Conservation (phyloP, 2,329 filamentous ascomycete genomes). For the Alternaria consortialis region DNA sequence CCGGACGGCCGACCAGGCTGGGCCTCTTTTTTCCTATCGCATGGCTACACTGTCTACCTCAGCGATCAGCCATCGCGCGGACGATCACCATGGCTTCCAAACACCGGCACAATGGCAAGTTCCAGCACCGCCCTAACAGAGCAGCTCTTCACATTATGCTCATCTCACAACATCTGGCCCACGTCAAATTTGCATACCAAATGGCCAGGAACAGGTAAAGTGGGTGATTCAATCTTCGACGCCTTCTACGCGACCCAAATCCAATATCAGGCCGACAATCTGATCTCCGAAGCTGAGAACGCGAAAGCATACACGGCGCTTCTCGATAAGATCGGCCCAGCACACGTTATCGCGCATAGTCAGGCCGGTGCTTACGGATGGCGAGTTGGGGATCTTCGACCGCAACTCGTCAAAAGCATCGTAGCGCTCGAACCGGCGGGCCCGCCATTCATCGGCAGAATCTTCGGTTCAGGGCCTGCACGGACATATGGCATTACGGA, state of each 20-base stretch:
- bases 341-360: slow-evolving; percentile 61
- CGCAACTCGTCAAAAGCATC: slow-evolving; percentile 59
- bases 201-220: slow-evolving; percentile 50
- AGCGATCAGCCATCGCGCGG: slow-evolving; percentile 59
- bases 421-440: slow-evolving; percentile 64
- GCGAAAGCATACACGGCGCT: slow-evolving; percentile 54
- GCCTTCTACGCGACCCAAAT: slow-evolving; percentile 58
- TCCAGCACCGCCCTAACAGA: slow-evolving; percentile 27
- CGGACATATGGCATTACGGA: slow-evolving; percentile 48
- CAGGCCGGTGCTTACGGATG: slow-evolving; percentile 59
- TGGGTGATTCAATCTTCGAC: slow-evolving; percentile 60
- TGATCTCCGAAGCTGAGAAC: slow-evolving; percentile 43
- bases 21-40: slow-evolving; percentile 58
- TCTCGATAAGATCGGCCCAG: slow-evolving; percentile 55
- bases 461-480: slow-evolving; percentile 23
- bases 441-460: slow-evolving; percentile 54
- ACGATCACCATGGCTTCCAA: slow-evolving; percentile 55
- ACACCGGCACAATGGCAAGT: slow-evolving; percentile 30
- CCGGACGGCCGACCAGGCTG: slow-evolving; percentile 60
- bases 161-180: slow-evolving; percentile 52
- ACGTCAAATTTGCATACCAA: slow-evolving; percentile 56
- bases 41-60: slow-evolving; percentile 60
- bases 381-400: slow-evolving; percentile 60
- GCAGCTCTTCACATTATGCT: slow-evolving; percentile 47
- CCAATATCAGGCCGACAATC: slow-evolving; percentile 46